Percentiles rank a stretch among this genome's conserved stretches.
These are phyloP conservation scores for Monosporozyma yasuniensis DNA, from an alignment of 805 yeast species.

Conservation along the genomic window DNA sequence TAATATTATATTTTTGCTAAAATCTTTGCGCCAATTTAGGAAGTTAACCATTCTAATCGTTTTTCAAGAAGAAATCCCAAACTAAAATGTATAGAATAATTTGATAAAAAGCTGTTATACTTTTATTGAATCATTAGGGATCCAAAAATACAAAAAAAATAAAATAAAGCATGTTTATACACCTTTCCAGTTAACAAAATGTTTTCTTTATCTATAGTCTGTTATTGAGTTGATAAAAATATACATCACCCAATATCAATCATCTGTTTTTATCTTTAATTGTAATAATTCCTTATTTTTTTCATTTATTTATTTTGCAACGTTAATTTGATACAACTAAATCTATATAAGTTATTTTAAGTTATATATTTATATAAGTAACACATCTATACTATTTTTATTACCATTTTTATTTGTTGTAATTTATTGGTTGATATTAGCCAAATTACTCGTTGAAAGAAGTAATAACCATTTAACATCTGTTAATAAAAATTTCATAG, in stretches of 20 bases:
- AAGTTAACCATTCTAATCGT: too few species aligned
- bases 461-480: conserved; percentile 80
- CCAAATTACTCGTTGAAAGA: conserved; percentile 45
- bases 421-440: not conserved
- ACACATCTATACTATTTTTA: not conserved
- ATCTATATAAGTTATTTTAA: not conserved
- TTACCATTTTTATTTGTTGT: not conserved
- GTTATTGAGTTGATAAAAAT: too few species aligned
- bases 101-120: too few species aligned
- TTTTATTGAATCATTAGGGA: too few species aligned
- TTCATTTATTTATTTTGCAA: not conserved
- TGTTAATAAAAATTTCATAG: conserved; percentile 73
- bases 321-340: not conserved
- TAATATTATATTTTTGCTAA: too few species aligned
- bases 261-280: not conserved
- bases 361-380: not conserved
- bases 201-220: too few species aligned
- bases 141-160: not conserved
- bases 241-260: too few species aligned
- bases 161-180: too few species aligned
- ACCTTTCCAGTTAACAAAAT: too few species aligned
- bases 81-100: too few species aligned
- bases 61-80: too few species aligned
- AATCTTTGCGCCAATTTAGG: too few species aligned
- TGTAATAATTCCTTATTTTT: conserved; percentile 12